Evolutionary conservation across 2,329 filamentous ascomycete species (phyloP).

Genomic region (Ophiostoma australiae): DNA sequence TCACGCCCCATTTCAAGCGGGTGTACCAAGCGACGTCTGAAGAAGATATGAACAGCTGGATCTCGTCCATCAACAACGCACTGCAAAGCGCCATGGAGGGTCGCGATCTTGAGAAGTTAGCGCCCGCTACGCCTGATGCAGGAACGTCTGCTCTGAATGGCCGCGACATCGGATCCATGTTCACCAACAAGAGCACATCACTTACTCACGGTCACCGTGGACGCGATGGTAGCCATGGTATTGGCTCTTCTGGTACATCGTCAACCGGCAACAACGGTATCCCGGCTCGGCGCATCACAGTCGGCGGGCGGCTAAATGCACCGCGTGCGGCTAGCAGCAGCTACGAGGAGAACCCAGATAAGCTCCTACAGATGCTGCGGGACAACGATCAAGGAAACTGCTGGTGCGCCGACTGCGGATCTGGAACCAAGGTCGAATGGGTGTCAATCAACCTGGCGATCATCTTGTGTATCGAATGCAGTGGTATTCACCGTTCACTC

Average conservation of each 20-base stretch:
- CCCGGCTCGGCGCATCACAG: conserved; percentile 80
- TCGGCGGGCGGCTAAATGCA: conserved; percentile 76
- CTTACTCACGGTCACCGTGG: conserved; percentile 47
- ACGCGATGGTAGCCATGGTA: conserved; percentile 27
- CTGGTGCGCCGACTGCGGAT: conserved; percentile 91
- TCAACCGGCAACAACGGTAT: conserved; percentile 44
- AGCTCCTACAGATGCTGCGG: conserved; percentile 78
- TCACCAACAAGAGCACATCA: conserved; percentile 86
- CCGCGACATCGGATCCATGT: conserved; percentile 84
- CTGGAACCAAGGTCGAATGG: conserved; percentile 92
- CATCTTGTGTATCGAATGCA: conserved; percentile 95
- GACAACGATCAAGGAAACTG: conserved; percentile 89
- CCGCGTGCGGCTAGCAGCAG: conserved; percentile 58
- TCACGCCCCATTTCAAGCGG: conserved; percentile 90
- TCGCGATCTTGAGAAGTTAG: conserved; percentile 55
- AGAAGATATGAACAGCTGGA: conserved; percentile 98
- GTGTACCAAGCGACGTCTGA: conserved; percentile 97
- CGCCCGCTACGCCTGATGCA: conserved; percentile 31
- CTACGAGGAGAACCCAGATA: conserved; percentile 78
- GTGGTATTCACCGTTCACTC: conserved; percentile 90
- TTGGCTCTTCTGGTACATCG: conserved; percentile 36
- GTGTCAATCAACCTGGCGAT: conserved; percentile 97
- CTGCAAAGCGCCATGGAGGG: conserved; percentile 93
- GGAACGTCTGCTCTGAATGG: conserved; percentile 56
- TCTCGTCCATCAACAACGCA: conserved; percentile 92